A percentile compares a stretch with the other conserved stretches of the same genome.
Evolutionary conservation across 176 grass and related monocot species (phyloP).

Genomic region (Tillandsia leiboldiana): DNA sequence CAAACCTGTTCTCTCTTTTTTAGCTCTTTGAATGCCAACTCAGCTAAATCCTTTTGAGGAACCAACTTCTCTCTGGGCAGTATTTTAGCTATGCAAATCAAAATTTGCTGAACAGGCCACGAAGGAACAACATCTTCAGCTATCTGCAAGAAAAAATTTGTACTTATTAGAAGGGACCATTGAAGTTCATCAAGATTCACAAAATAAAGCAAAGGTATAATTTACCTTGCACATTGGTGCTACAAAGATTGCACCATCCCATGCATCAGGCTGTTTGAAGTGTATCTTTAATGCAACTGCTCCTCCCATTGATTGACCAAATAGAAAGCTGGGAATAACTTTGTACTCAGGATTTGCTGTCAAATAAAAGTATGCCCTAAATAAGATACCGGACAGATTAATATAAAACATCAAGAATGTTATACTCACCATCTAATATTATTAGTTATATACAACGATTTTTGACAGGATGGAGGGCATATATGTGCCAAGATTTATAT

Average conservation of each 20-base stretch:
- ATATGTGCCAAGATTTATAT: too few relatives aligned
- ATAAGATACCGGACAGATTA: not conserved
- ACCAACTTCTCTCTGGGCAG: slow-evolving; percentile 84
- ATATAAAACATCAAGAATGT: not conserved
- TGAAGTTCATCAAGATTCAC: not conserved
- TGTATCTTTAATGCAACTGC: slow-evolving; percentile 89
- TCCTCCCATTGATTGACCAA: slow-evolving; percentile 92
- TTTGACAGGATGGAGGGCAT: not conserved
- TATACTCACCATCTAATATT: not conserved
- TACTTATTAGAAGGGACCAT: not conserved
- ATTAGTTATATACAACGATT: not conserved
- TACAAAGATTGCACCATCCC: slow-evolving; percentile 86
- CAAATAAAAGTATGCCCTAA: not conserved
- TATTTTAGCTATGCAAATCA: slow-evolving; percentile 71
- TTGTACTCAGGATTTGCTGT: slow-evolving; percentile 66
- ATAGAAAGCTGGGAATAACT: slow-evolving; percentile 69
- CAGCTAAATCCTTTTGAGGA: slow-evolving; percentile 88
- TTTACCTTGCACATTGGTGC: slow-evolving; percentile 98
- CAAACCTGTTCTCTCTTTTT: slow-evolving; percentile 68
- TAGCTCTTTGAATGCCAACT: slow-evolving; percentile 73
- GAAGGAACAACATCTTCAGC: slow-evolving; percentile 74
- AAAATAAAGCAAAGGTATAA: slow-evolving; percentile 8
- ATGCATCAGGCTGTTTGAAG: slow-evolving; percentile 70
- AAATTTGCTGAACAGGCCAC: slow-evolving; percentile 74
- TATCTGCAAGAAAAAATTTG: slow-evolving; percentile 37